phyloP scores from a whole-genome alignment of 2,329 filamentous ascomycete species.

The Neonectria coccinea region DNA sequence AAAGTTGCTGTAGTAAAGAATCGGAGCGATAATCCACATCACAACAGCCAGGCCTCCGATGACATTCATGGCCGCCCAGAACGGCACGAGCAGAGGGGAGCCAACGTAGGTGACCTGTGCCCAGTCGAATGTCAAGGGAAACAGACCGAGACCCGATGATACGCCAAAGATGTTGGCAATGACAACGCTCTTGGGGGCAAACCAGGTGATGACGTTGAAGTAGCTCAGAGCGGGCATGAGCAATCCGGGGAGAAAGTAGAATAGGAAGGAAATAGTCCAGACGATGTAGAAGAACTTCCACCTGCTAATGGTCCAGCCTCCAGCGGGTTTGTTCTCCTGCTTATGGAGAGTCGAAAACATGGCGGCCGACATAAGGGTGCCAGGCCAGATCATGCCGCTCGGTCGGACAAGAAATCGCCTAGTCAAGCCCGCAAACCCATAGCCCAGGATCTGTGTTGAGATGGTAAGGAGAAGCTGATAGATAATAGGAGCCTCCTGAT shows the following conservation, averaged over 20 bases:
- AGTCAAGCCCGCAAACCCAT: constrained; percentile 86
- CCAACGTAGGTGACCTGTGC: constrained; percentile 90
- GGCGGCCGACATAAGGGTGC: constrained; percentile 86
- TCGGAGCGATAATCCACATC: constrained; percentile 86
- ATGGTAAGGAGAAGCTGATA: constrained; percentile 88
- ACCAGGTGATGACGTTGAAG: constrained; percentile 91
- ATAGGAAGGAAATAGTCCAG: constrained; percentile 77
- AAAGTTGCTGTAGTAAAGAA: constrained; percentile 83
- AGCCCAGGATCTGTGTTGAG: constrained; percentile 88
- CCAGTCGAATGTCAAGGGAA: constrained; percentile 92
- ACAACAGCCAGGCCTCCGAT: constrained; percentile 82
- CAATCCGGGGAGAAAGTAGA: constrained; percentile 87
- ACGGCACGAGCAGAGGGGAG: constrained; percentile 84
- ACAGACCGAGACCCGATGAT: constrained; percentile 83
- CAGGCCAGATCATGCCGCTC: constrained; percentile 92
- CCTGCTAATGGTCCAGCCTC: constrained; percentile 84
- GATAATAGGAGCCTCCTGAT: constrained; percentile 78
- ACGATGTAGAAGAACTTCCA: constrained; percentile 87
- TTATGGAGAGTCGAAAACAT: constrained; percentile 92
- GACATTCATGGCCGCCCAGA: constrained; percentile 89
- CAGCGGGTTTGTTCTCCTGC: constrained; percentile 82
- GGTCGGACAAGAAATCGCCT: constrained; percentile 85
- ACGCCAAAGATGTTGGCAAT: constrained; percentile 89
- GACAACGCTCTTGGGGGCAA: constrained; percentile 86
- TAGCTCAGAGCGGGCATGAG: constrained; percentile 87